Conservation (phyloP, 108 stramenopile species). For the Bacterosira constricta region DNA sequence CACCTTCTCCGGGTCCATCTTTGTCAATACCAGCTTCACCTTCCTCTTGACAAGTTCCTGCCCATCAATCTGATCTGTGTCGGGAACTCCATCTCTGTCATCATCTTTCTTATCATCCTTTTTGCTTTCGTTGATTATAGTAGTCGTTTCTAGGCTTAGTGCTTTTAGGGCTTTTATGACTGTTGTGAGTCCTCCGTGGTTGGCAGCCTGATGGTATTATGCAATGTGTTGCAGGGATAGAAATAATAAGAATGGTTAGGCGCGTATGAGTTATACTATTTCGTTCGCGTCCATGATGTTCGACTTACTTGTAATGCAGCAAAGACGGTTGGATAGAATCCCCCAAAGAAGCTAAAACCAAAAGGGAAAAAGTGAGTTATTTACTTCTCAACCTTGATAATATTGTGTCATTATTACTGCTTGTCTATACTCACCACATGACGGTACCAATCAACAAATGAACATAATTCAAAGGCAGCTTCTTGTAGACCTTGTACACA, state of each 20-base stretch:
- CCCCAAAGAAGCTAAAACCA: conserved; percentile 98
- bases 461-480: conserved; percentile 60
- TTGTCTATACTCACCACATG: too few relatives aligned
- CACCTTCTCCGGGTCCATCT: conserved; percentile 89
- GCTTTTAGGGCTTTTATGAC: conserved; percentile 64
- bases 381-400: too few relatives aligned
- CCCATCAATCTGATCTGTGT: conserved; percentile 71
- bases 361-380: too few relatives aligned
- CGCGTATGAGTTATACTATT: too few relatives aligned
- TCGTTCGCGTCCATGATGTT: too few relatives aligned
- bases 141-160: conserved; percentile 67
- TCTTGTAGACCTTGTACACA: conserved; percentile 39
- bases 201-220: conserved; percentile 63
- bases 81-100: conserved; percentile 80
- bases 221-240: neutral
- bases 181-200: conserved; percentile 76
- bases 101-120: conserved; percentile 89
- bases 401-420: too few relatives aligned
- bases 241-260: neutral
- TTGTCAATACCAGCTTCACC: conserved; percentile 78
- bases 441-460: conserved; percentile 73
- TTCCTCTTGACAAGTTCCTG: conserved; percentile 82
- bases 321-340: conserved; percentile 89
- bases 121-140: conserved; percentile 82
- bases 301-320: conserved; percentile 68